phyloP scores from a whole-genome alignment of 2,329 filamentous ascomycete species.

The Venturia pyrina region DNA sequence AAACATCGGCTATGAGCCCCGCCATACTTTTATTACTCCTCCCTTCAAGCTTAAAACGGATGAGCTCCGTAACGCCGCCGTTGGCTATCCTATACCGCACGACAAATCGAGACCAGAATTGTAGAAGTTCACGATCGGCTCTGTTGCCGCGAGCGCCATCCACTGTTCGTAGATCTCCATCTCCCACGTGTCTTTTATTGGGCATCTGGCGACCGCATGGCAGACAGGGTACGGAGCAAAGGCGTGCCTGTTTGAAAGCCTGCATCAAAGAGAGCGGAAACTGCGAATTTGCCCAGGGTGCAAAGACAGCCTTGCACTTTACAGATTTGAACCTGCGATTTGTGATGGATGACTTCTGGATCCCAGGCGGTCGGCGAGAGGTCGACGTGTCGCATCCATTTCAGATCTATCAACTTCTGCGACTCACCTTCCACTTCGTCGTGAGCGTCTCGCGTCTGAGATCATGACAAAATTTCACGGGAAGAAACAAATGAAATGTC shows the following conservation, averaged over 20 bases:
- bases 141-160: not conserved
- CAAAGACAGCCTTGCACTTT: not conserved
- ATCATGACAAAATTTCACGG: not conserved
- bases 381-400: not conserved
- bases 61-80: not conserved
- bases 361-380: not conserved
- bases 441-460: not conserved
- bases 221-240: not conserved
- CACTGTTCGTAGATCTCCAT: not conserved
- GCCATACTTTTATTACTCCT: not conserved
- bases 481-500: not conserved
- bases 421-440: not conserved
- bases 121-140: not conserved
- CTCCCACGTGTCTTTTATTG: not conserved
- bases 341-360: not conserved
- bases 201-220: not conserved
- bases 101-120: not conserved
- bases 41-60: not conserved
- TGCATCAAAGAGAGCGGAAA: not conserved
- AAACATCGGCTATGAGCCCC: not conserved
- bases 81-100: not conserved
- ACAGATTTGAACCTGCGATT: not conserved
- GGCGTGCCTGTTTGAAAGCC: not conserved
- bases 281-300: not conserved
- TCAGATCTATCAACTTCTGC: not conserved